Evolutionary conservation across 1,284 basidiomycete genomes (phyloP), one percentile per base, ranked within the genome.

Genomic region (Testicularia cyperi): DNA sequence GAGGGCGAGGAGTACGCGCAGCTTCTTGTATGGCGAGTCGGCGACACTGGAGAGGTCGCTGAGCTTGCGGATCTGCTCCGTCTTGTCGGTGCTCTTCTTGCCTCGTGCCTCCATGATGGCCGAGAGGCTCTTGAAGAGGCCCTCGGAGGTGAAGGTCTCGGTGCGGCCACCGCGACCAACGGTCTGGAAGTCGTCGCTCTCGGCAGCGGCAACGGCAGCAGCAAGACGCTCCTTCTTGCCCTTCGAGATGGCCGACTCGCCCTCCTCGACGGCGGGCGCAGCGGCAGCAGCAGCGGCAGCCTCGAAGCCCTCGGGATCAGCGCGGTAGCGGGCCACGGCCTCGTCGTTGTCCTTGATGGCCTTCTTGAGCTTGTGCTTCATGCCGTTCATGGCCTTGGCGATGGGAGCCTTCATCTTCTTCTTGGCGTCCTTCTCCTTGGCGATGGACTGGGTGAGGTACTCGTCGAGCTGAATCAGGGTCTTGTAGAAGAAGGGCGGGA

Each of bases 351-450:
- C 95, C 79, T 92, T 95, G 53, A 82, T 74, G 23, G 87, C 83
- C 80, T 94, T 97, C 79, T 89, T 92, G 56, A 97, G 82, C 78
- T 94, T 97, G 80, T 97, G 92, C 80, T 92, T 96, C 85, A 96
- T 90, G 20, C 88, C 88, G 65, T 92, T 97, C 70, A 97, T 82
- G 1, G 92, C 92, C 76, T 90, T 92, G 36, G 91, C 88, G 75
- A 94, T 94, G 60, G 84, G 87, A 1, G 91, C 89, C 69, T 94
- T 94, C 87, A 95, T 91, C 81, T 97, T 98, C 81, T 96, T 96
- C 79, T 57, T 64, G 83, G 94, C 94, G 78, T 92, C 61, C 61
- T 74, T 70, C 44, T 74, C 91, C 74, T 88, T 87, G 19, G 86
- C 82, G 33, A 90, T 79, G 4, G 90, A 86, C 27, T 79, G 80